A percentile compares a stretch with the other conserved stretches of the same genome.
Conservation (phyloP, 208 protist genomes). For the Endotrypanum monterogeii region DNA sequence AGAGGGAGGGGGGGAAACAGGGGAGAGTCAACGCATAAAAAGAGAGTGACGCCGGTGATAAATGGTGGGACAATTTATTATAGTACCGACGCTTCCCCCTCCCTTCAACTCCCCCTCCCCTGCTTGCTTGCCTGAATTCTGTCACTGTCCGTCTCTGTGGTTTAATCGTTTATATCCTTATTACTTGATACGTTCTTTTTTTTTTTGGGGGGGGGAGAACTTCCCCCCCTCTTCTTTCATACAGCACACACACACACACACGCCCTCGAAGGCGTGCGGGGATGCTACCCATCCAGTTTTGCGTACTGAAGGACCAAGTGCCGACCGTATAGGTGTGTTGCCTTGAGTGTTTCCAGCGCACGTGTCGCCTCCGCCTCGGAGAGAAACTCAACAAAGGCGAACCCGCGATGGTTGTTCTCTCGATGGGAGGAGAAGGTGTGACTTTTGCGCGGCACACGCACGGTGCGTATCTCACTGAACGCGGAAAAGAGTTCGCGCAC, state of each 20-base stretch:
- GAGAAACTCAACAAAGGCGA: constrained; percentile 98
- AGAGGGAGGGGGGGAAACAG: too few relatives aligned
- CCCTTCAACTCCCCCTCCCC: background rate
- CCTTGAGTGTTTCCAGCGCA: constrained; percentile 91
- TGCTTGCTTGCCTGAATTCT: too few relatives aligned
- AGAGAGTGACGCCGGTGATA: too few relatives aligned
- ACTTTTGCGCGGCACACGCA: constrained; percentile 96
- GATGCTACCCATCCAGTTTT: constrained; percentile 77
- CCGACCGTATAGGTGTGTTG: constrained; percentile 98
- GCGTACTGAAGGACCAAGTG: constrained; percentile 97
- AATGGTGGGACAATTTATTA: too few relatives aligned
- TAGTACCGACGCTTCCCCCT: background rate
- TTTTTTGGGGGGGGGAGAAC: background rate
- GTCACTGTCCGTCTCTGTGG: too few relatives aligned
- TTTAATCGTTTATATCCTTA: constrained; percentile 2
- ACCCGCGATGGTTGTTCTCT: constrained; percentile 95
- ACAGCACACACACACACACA: background rate
- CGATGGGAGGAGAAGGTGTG: constrained; percentile 77
- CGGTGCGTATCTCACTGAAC: constrained; percentile 95
- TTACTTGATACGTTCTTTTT: background rate
- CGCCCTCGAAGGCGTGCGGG: background rate
- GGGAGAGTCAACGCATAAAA: too few relatives aligned
- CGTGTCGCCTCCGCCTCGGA: constrained; percentile 94
- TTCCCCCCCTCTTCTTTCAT: background rate
- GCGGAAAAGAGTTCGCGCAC: constrained; percentile 96